Percentiles rank a stretch among this genome's conserved stretches.
Conservation (phyloP, 1,284 basidiomycete genomes). For the Prillingera fragicola region DNA sequence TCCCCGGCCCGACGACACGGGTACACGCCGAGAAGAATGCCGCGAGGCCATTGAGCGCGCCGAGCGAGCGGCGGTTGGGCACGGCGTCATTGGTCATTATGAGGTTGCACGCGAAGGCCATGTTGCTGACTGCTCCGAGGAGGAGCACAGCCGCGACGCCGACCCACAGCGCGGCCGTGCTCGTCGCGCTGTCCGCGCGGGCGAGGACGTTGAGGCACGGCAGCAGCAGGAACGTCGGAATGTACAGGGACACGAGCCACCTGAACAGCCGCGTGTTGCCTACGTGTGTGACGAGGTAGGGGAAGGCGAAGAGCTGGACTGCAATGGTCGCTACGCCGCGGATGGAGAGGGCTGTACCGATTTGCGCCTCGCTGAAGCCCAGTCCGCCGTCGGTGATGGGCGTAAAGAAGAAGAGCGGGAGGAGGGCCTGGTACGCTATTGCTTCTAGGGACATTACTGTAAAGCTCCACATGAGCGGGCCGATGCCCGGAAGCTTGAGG, state of each 20-base stretch:
- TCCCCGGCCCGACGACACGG: conserved; percentile 31
- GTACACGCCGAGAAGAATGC: conserved; percentile 26
- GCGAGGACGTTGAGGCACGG: conserved; percentile 36
- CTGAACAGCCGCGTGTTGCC: conserved; percentile 36
- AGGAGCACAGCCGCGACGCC: conserved; percentile 15
- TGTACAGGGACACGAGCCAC: conserved; percentile 29
- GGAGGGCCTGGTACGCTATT: conserved; percentile 25
- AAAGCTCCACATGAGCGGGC: conserved; percentile 30
- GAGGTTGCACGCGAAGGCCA: conserved; percentile 41
- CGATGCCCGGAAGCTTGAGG: conserved; percentile 22
- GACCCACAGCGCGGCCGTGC: conserved; percentile 31
- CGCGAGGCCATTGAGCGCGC: conserved; percentile 30
- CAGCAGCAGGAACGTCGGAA: conserved; percentile 31
- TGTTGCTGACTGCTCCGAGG: conserved; percentile 24
- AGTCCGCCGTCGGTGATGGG: conserved; percentile 34
- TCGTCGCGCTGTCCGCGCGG: conserved; percentile 13
- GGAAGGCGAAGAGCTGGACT: conserved; percentile 40
- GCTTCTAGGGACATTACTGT: conserved; percentile 32
- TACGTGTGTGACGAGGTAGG: conserved; percentile 28
- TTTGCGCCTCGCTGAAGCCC: conserved; percentile 30
- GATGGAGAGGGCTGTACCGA: conserved; percentile 34
- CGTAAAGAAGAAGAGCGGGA: conserved; percentile 44
- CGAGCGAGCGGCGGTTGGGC: conserved; percentile 25
- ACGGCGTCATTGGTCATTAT: conserved; percentile 38
- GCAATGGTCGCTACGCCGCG: conserved; percentile 31